Percentiles rank a stretch among this genome's conserved stretches.
Conservation (phyloP, 768 basidiomycete genomes). For the Calvatia gigantea region DNA sequence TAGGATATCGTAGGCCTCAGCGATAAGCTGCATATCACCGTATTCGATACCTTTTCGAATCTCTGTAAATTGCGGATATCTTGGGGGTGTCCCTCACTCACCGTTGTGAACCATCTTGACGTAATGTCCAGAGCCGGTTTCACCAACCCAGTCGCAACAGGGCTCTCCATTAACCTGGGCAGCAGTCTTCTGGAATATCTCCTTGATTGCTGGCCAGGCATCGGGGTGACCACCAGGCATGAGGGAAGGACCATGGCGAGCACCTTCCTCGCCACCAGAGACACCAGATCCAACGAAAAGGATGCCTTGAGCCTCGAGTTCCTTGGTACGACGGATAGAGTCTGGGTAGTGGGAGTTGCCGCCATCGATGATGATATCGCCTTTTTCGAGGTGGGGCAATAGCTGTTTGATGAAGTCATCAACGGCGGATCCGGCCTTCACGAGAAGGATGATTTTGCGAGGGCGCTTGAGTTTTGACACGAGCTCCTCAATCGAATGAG, state of each 20-base stretch:
- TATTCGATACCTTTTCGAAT: constrained; percentile 86
- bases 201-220: constrained; percentile 96
- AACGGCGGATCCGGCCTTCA: constrained; percentile 96
- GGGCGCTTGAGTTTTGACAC: constrained; percentile 89
- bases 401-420: constrained; percentile 94
- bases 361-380: constrained; percentile 99
- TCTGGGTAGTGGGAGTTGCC: constrained; percentile 99
- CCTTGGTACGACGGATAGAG: constrained; percentile 89
- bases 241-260: constrained; percentile 93
- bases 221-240: constrained; percentile 97
- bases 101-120: constrained; percentile 99
- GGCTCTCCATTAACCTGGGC: constrained; percentile 94
- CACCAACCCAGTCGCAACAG: constrained; percentile 99
- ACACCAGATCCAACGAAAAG: constrained; percentile 99
- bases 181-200: constrained; percentile 97
- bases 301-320: constrained; percentile 91
- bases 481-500: constrained; percentile 91
- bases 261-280: constrained; percentile 99
- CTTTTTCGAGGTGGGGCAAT: constrained; percentile 83
- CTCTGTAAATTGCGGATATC: constrained; percentile 11
- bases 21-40: constrained; percentile 99
- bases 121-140: constrained; percentile 94
- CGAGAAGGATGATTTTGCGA: constrained; percentile 96
- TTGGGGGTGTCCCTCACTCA: constrained; percentile 26
- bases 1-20: constrained; percentile 98